A percentile compares a stretch with the other conserved stretches of the same genome.
phyloP scores from a whole-genome alignment of 2,329 filamentous ascomycete genomes.

The Leptographium procerum region DNA sequence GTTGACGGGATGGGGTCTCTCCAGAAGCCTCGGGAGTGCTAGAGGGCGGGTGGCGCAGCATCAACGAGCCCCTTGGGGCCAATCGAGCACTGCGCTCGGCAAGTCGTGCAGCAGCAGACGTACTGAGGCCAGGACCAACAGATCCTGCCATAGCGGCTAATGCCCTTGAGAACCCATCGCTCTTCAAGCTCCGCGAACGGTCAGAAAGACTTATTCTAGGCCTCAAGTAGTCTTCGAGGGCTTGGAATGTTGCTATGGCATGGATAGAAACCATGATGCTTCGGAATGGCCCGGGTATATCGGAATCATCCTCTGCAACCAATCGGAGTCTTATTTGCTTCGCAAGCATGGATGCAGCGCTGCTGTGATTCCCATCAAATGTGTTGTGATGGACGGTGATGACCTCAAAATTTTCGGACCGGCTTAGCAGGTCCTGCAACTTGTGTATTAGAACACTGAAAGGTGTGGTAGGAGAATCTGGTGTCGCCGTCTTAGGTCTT shows the following conservation, averaged over 20 bases:
- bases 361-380: constrained; percentile 80
- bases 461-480: constrained; percentile 63
- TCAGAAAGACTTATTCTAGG: constrained; percentile 78
- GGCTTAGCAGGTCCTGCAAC: constrained; percentile 87
- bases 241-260: constrained; percentile 95
- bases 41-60: constrained; percentile 25
- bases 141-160: constrained; percentile 66
- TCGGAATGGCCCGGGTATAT: constrained; percentile 75
- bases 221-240: constrained; percentile 87
- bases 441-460: constrained; percentile 91
- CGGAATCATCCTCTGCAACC: constrained; percentile 78
- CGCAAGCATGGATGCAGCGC: constrained; percentile 87
- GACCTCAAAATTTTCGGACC: constrained; percentile 96
- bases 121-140: constrained; percentile 44
- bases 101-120: constrained; percentile 31
- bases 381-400: constrained; percentile 89
- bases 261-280: constrained; percentile 99
- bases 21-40: constrained; percentile 16
- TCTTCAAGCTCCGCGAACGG: constrained; percentile 51
- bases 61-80: constrained; percentile 12
- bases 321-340: constrained; percentile 89
- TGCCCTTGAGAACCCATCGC: constrained; percentile 52
- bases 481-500: constrained; percentile 51
- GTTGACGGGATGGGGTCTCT: background rate
- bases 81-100: constrained; percentile 28